phyloP scores from a whole-genome alignment of 75 land plant species.

The Pinus taeda region DNA sequence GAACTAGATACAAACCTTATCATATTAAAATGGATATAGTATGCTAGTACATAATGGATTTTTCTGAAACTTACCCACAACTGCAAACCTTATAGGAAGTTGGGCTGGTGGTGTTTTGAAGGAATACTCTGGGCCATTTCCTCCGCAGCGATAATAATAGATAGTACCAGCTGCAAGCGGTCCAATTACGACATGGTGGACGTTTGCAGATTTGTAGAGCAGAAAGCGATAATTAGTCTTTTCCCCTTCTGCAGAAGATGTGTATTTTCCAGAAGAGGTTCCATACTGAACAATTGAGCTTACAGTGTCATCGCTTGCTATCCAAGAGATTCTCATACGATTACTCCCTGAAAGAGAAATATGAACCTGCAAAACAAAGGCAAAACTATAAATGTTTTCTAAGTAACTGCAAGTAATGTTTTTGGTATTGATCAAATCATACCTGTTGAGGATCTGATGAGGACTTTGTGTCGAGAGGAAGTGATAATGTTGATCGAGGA shows the following conservation, averaged over 20 bases:
- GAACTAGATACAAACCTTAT: too few species aligned
- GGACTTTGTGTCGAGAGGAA: too few species aligned
- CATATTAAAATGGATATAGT: too few species aligned
- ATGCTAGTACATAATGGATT: too few species aligned
- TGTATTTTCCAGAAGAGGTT: conserved; percentile 56
- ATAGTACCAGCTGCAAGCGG: conserved; percentile 51
- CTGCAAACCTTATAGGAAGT: conserved; percentile 64
- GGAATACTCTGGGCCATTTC: conserved; percentile 49
- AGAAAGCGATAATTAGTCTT: conserved; percentile 60
- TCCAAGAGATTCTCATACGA: conserved; percentile 71
- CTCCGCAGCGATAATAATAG: conserved; percentile 82
- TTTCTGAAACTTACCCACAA: conserved; percentile 56
- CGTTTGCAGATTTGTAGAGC: conserved; percentile 70
- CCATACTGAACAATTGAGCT: conserved; percentile 75
- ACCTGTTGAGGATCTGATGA: too few species aligned
- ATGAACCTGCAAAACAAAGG: conserved; percentile 55
- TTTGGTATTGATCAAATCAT: too few species aligned
- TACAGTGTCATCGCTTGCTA: conserved; percentile 29
- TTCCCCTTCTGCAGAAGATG: conserved; percentile 46
- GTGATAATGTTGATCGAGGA: too few species aligned
- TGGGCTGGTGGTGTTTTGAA: conserved; percentile 71
- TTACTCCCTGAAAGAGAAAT: conserved; percentile 72
- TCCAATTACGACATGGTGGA: conserved; percentile 81
- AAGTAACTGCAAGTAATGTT: too few species aligned
- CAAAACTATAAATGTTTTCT: too few species aligned